Base-by-base conservation (phyloP, 169 alveolate genomes). In the Plasmodium knowlesi region DNA sequence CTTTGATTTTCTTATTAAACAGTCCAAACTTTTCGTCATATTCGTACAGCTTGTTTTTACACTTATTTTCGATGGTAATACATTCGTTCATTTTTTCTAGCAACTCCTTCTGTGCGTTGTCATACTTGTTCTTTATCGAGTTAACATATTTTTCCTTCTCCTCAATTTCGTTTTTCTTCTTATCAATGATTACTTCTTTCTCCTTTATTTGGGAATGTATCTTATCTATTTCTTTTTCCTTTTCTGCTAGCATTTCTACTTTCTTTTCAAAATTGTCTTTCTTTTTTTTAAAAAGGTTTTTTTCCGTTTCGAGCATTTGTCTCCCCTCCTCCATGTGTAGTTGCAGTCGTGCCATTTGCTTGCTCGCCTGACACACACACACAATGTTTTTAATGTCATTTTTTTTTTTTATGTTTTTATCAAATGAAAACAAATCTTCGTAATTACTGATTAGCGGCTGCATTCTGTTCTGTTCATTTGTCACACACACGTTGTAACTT, bases 351-450 rank as follows among this genome's bases (percentile, higher is more conserved):
- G 94, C 94, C 94, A 88, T 88, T 30, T 88, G 94, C 32, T 88
- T 88, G 71, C 94, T 88, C 19, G 94, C 94, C 71, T 88, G 94
- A 32, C 94, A 88, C 37, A 88, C 94, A 32, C 94, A 88, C 32
- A 88, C 94, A 43, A 88, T 88, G 34, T 80, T 88, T 79, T 88
- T 88, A 61, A 88, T 46, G 25, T 88, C 94, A n/a, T 57, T 88
- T 46, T 88, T 88, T 72, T 88, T 88, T 70, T 67, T 78, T 12
- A 88, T 37, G 50, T 88, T 88, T 16, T 61, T 76, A 32, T 88
- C 94, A 50, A 79, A 88, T 3, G 80, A 57, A 50, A 78, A 88
- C 43, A 80, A 30, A 78, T 79, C 94, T 10, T 88, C 94, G 82
- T 88, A 57, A 50, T 88, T 88, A 32, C 67, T 57, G 41, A 80